A percentile compares a stretch with the other conserved stretches of the same genome.
Conservation (phyloP, 169 alveolate species). For the Cytauxzoon felis region DNA sequence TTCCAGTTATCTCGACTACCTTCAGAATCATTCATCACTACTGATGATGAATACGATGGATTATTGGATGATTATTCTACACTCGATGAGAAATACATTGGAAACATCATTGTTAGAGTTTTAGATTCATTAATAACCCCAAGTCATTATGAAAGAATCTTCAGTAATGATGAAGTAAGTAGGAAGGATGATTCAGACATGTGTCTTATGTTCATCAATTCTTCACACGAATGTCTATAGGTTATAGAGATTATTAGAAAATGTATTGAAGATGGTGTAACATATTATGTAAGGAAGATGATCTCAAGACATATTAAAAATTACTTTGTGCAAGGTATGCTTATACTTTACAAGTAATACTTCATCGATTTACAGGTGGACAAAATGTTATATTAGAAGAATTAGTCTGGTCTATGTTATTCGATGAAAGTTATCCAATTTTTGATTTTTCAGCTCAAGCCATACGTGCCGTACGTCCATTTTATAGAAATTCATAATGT, state of each 20-base stretch:
- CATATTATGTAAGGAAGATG: background rate
- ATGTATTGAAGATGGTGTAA: background rate
- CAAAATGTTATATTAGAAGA: constrained; percentile 4
- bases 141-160: background rate
- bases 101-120: constrained; percentile 27
- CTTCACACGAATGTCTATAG: no score
- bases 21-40: constrained; percentile 26
- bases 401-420: constrained; percentile 28
- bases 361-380: constrained; percentile 1
- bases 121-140: constrained; percentile 18
- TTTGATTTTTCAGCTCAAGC: constrained; percentile 35
- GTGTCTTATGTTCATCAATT: no score
- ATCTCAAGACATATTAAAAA: constrained; percentile 8
- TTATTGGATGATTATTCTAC: background rate
- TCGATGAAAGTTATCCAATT: constrained; percentile 32
- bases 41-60: constrained; percentile 11
- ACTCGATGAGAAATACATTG: constrained; percentile 19
- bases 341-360: background rate
- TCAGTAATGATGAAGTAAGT: constrained; percentile 36
- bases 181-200: background rate
- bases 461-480: constrained; percentile 27
- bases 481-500: background rate
- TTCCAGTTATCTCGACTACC: constrained; percentile 17
- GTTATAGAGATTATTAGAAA: background rate
- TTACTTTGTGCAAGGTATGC: constrained; percentile 8